Evolutionary conservation across 2,329 filamentous ascomycete genomes (phyloP).

Genomic region (Rhynchosporium graminicola): DNA sequence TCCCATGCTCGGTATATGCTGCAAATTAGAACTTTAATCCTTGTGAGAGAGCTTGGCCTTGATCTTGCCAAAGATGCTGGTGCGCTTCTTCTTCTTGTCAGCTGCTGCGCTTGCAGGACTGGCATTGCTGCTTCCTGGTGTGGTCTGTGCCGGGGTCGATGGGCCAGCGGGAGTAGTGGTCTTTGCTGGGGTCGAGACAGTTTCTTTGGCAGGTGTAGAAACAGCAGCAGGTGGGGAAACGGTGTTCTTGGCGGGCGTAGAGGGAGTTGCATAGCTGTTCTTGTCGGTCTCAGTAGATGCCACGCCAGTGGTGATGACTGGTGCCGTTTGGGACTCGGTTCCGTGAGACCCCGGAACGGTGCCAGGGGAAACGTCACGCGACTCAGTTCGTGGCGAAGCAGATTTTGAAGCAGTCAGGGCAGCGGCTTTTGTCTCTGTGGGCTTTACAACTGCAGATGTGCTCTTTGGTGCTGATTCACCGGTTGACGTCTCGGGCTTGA

Average conservation of each 20-base stretch:
- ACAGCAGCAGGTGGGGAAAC: constrained; percentile 17
- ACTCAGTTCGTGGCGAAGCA: constrained; percentile 23
- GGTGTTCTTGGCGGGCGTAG: constrained; percentile 28
- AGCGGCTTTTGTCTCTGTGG: constrained; percentile 39
- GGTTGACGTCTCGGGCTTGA: constrained; percentile 46
- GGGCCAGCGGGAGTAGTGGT: constrained; percentile 18
- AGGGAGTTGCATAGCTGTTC: constrained; percentile 24
- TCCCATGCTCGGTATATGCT: neutral
- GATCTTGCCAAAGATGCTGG: constrained; percentile 45
- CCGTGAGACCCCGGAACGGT: constrained; percentile 36
- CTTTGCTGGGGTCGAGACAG: constrained; percentile 12
- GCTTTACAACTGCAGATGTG: constrained; percentile 15
- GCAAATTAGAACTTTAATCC: constrained; percentile 26
- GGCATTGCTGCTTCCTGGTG: constrained; percentile 34
- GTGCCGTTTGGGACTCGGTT: constrained; percentile 29
- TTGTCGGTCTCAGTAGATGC: constrained; percentile 29
- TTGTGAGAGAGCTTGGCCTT: constrained; percentile 52
- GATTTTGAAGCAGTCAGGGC: constrained; percentile 43
- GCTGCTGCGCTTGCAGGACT: constrained; percentile 32
- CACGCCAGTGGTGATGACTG: constrained; percentile 35
- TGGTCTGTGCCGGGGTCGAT: constrained; percentile 18
- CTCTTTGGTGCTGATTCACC: constrained; percentile 38
- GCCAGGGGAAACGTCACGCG: constrained; percentile 38
- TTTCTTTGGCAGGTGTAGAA: constrained; percentile 16
- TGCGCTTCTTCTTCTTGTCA: constrained; percentile 43